Base-by-base conservation (phyloP, 2,329 filamentous ascomycete genomes). In the Apiospora malaysiana region DNA sequence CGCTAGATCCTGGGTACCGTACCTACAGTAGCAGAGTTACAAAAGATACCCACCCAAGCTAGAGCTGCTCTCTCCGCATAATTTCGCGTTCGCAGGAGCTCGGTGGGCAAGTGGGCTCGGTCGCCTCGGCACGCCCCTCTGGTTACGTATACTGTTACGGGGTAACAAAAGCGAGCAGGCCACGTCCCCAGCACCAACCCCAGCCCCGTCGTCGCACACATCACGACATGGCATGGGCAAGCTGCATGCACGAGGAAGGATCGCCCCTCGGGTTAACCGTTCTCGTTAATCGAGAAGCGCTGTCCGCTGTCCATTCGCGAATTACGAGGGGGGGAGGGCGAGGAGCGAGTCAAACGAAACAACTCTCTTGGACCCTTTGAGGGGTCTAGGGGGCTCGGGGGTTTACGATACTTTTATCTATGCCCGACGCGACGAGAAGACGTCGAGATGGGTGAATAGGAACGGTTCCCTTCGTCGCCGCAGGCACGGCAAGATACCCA, bases 71-170 rank as follows among this genome's bases (percentile, higher is more conserved):
- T 12, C 56, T 63, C 56, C 32, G 21, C 56, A 63, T 3, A 63
- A 63, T 40, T 56, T 32, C 27, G 37, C 16, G 16, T 56, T 32
- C n/a, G 46, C n/a, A 47, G n/a, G 25, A 25, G 49, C 25, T 46
- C 43, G 14, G 43, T 18, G 32, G 32, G 32, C 32, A 32, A 32
- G 32, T 32, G 32, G 32, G 32, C 42, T 56, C 51, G 27, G 51
- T 12, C 56, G 27, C 32, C 56, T 63, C 56, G 56, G 56, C 32
- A 63, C 18, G 56, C 56, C 56, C 56, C 56, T 40, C 56, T 59
- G 21, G 56, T 63, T 37, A 63, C 56, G 56, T 32, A 32, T 6
- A 6, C 32, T 37, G 56, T 63, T 37, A 63, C 56, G 56, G 27
- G 32, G 56, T 63, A 40, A 63, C 56, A 63, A n/a, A 9, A 7